These are phyloP conservation scores for Daldinia childiae DNA, from an alignment of 495 filamentous ascomycete species.

Conservation along the genomic window DNA sequence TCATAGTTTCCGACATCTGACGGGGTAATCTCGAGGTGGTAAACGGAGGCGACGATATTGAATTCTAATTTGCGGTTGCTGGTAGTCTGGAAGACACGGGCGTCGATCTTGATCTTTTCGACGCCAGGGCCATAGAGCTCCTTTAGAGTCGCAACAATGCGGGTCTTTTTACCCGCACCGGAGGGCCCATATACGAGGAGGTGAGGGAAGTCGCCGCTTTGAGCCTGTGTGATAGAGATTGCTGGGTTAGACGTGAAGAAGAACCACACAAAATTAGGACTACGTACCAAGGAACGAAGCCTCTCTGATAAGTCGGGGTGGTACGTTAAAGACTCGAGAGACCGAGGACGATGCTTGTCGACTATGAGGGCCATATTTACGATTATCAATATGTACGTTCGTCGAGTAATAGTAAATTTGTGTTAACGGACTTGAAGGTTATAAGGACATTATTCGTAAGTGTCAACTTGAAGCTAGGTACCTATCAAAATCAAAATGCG, in stretches of 20 bases:
- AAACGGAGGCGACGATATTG: conserved; percentile 94
- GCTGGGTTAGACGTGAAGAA: conserved; percentile 25
- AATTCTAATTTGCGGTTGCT: conserved; percentile 98
- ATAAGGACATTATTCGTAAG: conserved; percentile 6
- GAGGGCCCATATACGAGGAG: conserved; percentile 96
- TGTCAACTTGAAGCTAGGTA: background rate
- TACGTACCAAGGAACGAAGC: conserved; percentile 82
- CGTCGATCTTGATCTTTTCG: conserved; percentile 97
- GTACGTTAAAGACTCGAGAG: conserved; percentile 86
- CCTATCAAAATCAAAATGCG: conserved; percentile 1
- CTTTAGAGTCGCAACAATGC: conserved; percentile 91
- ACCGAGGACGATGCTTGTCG: conserved; percentile 92
- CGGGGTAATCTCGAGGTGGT: conserved; percentile 97
- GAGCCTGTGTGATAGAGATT: conserved; percentile 71
- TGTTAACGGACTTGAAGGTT: background rate
- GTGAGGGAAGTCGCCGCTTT: conserved; percentile 97
- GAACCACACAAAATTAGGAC: conserved; percentile 4
- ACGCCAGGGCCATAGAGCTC: conserved; percentile 92
- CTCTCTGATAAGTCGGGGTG: conserved; percentile 89
- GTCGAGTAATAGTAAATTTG: background rate
- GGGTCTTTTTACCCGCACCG: conserved; percentile 96
- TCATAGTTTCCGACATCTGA: conserved; percentile 98
- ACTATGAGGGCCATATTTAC: conserved; percentile 76
- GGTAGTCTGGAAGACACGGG: conserved; percentile 93
- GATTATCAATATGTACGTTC: background rate